Base-by-base conservation (phyloP, 2,329 filamentous ascomycete genomes). In the Lanzia echinophila region DNA sequence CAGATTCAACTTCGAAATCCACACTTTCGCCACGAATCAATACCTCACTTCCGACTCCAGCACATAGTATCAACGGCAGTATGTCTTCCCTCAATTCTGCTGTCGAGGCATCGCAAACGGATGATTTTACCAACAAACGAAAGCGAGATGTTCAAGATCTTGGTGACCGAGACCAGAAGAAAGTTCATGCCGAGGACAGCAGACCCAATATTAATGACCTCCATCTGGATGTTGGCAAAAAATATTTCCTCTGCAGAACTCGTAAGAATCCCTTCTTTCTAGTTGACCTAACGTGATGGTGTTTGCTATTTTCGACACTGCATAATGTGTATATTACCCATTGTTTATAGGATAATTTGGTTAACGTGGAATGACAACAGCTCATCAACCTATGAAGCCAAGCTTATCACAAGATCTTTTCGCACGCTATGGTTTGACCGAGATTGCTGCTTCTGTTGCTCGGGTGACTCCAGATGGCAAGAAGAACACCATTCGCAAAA, bases 401-500 rank as follows among this genome's bases (percentile, higher is more conserved):
- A 78, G 71, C 68, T 69, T 62, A 66, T 73, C 77, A 33, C 73
- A 77, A 63, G 82, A 86, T 65, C 72, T 85, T 51, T 85, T 80
- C 63, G 74, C 78, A 56, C 72, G 76, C 65, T 86, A 81, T 68
- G 73, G 73, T 63, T 70, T 86, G 60, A 73, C 74, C 46, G 70
- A 68, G 50, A 75, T 86, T 53, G 82, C 82, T 55, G 75, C 77
- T 54, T 78, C 82, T 60, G 81, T 85, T 39, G 82, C 82, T 57
- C 77, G 82, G 57, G 79, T 79, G 50, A 79, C 83, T 65, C 79
- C 81, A 13, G 83, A 83, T 65, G 82, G 82, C 10, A 79, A 83
- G 67, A 85, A 84, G 73, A 85, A 85, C 64, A 79, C 79, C 59
- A 72, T 86, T 47, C 77, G 82, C 24, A 85, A 85, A 67, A 84